Evolutionary conservation across 2,329 filamentous ascomycete species (phyloP), one percentile per base, ranked within the genome.

Genomic region (Bisporella sp.): DNA sequence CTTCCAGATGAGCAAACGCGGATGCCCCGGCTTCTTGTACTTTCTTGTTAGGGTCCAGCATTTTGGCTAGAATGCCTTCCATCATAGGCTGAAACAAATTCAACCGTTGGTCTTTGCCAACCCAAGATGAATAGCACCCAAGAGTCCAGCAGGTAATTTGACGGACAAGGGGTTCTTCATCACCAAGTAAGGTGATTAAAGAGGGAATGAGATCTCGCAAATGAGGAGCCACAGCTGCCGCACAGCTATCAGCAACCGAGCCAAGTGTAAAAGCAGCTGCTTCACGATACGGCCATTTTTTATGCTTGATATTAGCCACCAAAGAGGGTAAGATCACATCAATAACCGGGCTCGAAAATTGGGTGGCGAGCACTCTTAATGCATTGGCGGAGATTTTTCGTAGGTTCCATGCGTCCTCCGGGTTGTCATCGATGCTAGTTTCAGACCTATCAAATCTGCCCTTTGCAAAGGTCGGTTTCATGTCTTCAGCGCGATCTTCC

Each of bases 141-240:
- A 99, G 78, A 5, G 93, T 95, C 93, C 93, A 99, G 69, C 93
- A 99, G 29, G 92, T 97, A 58, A 99, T 99, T 65, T 96, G 89
- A 54, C 93, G 81, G 39, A 99, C 92, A 11, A 97, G 86, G 9
- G 93, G 89, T 68, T 96, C 90, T 1, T 78, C 65, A 64, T 99
- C 93, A 51, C 86, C 81, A 35, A 99, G 76, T 0, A 96, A 78
- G 6, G 86, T 85, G 58, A 35, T 86, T 45, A 99, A 79, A 66
- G 95, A 99, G 1, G 89, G 87, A 3, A 97, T 82, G 39, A 99
- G 76, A 64, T 96, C 86, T 2, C 89, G 90, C 31, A 99, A 79
- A 68, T 97, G 91, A 47, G 91, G 93, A 44, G 85, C 84, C 47
- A 99, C 90, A 21, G 88, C 87, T 45, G 87, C 80, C 75, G 96